Evolutionary conservation across 2,329 filamentous ascomycete species (phyloP).

Genomic region (Aphanoascus verrucosus): DNA sequence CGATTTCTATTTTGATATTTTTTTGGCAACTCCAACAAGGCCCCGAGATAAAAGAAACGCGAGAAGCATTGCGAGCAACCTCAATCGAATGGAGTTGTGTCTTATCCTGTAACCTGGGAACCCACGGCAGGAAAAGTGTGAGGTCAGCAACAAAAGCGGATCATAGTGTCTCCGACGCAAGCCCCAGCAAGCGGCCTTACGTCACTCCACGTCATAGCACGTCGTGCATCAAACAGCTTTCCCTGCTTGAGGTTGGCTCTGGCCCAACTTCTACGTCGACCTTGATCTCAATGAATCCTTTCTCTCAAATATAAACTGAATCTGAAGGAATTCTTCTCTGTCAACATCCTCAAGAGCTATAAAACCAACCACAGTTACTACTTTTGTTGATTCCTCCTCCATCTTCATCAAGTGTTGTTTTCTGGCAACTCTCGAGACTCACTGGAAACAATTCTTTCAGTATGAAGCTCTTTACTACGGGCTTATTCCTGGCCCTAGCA

Average conservation of each 20-base stretch:
- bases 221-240: conserved; percentile 1
- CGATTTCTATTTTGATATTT: background rate
- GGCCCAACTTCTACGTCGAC: background rate
- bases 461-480: conserved; percentile 67
- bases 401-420: background rate
- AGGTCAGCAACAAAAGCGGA: no score
- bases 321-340: background rate
- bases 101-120: no score
- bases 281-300: background rate
- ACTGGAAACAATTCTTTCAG: background rate
- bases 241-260: conserved; percentile 5
- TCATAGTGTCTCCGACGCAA: background rate
- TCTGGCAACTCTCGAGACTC: background rate
- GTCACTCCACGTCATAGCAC: conserved; percentile 15
- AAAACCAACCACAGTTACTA: background rate
- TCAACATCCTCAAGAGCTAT: background rate
- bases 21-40: no score
- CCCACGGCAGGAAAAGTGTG: no score
- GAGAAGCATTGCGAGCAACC: no score
- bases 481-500: conserved; percentile 62
- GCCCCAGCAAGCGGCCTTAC: conserved; percentile 8
- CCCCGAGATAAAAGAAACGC: no score
- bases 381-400: background rate
- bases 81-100: no score
- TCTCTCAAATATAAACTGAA: background rate